Base-by-base conservation (phyloP, 2,329 filamentous ascomycete species). In the Fusarium devonianum region DNA sequence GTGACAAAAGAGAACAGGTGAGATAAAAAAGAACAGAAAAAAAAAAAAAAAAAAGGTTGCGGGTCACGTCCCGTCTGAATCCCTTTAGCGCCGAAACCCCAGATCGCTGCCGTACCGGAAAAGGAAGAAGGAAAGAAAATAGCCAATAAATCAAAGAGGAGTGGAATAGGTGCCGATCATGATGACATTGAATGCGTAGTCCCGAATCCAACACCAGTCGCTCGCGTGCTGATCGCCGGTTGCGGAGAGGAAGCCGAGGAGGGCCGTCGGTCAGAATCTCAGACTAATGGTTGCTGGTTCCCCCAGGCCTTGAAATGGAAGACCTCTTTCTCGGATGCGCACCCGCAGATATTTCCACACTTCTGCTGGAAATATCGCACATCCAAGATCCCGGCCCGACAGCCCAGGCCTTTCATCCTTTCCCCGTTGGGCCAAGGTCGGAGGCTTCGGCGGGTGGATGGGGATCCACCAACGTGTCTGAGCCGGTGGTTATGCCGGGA, bases 21-120 rank as follows among this genome's bases (percentile, higher is more conserved):
- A 40, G 9, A 37, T 17, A 34, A 30, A n/a, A 30, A 25, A 25
- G 32, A 32, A n/a, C 6, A 16, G 16, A 34, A 11, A 22, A 22
- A 34, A 37, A 41, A 19, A 38, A 36, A 3, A 36, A 13, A 23
- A 32, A 39, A 41, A 41, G 38, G 47, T 19, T 32, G 21, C 58
- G 49, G 26, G 23, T 46, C 37, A 45, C 41, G 30, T 38, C 28
- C 41, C 41, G 10, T 25, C 16, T 34, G 18, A 25, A 14, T 44
- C n/a, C n/a, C n/a, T n/a, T n/a, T n/a, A n/a, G 41, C 55, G 54
- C 55, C 55, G 25, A 43, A 40, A 56, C 37, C 40, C 49, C 55
- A 26, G 55, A 47, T 51, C 55, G 54, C 55, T 50, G 28, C 22
- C 16, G 10, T 7, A n/a, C n/a, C n/a, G 23, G 23, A 8, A 25